Conservation (phyloP, 2,329 filamentous ascomycete species). For the Colletotrichum camelliae region DNA sequence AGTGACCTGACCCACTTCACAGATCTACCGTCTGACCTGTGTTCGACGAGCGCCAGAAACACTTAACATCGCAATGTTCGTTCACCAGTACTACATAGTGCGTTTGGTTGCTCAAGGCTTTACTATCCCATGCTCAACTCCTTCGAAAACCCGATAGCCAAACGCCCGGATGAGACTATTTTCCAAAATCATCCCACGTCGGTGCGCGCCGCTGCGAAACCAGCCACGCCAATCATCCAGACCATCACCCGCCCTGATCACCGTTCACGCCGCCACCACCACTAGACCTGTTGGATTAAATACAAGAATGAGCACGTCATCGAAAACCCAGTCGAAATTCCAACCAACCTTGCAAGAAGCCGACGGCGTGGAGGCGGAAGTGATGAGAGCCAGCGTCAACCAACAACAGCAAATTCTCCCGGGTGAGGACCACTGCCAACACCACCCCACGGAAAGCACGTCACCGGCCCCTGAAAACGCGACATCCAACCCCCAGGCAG, state of each 20-base stretch:
- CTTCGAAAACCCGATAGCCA: not conserved
- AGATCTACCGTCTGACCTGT: not conserved
- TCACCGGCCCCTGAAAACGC: conserved; percentile 19
- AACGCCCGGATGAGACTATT: conserved; percentile 3
- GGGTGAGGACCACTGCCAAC: not conserved
- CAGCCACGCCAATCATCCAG: conserved; percentile 4
- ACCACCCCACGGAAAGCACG: conserved; percentile 22
- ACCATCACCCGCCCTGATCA: conserved; percentile 7
- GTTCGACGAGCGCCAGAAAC: not conserved
- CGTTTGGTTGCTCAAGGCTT: not conserved
- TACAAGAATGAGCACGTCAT: conserved; percentile 15
- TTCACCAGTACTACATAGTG: not conserved
- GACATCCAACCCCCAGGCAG: conserved; percentile 9
- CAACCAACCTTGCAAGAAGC: not conserved
- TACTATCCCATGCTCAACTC: not conserved
- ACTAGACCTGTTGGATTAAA: not conserved
- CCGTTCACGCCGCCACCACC: not conserved
- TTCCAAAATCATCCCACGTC: not conserved
- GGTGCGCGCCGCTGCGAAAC: not conserved
- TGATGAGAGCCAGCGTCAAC: not conserved
- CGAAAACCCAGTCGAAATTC: not conserved
- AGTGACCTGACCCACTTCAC: not conserved
- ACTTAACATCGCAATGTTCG: not conserved
- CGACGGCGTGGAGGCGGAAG: not conserved
- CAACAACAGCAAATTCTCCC: not conserved